Evolutionary conservation across 2,329 filamentous ascomycete genomes (phyloP), one percentile per base, ranked within the genome.

Genomic region (Macrophomina pseudophaseolina): DNA sequence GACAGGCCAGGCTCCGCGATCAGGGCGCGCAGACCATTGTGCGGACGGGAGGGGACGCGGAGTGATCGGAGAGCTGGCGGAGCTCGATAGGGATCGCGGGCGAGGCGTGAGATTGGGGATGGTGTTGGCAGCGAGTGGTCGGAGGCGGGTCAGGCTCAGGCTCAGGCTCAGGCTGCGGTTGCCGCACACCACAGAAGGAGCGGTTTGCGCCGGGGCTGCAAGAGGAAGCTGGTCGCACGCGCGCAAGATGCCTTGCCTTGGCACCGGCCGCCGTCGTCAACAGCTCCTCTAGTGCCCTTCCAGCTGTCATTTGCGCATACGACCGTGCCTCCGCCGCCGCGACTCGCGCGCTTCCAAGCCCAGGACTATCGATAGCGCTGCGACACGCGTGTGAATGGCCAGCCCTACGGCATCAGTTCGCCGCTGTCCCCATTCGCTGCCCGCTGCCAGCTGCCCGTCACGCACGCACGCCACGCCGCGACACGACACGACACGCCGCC

Each of bases 141-240:
- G 23, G 23, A 23, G 23, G 23, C 23, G 3, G 23, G 23, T 23
- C 23, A 23, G 23, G 23, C 23, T 3, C 23, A 23, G 23, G 23
- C 23, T 23, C 23, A 23, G 23, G 23, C 23, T 23, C 23, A 23
- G 23, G 23, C 23, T 23, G 23, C 23, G 23, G 23, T 23, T 23
- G 48, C 56, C 56, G 46, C 18, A n/a, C 2, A 3, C 38, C 33
- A 42, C 35, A 64, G 46, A 49, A 48, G 48, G 35, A 64, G 62
- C 62, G 62, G 62, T 53, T 64, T 33, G 62, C 54, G 62, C 62
- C 49, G 62, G 62, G 48, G 52, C 35, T 40, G 12, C 51, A 40
- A 56, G 35, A 8, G 32, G 46, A 42, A 52, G 35, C 51, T 64
- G 62, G 35, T 44, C 35, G 16, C 54, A 44, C 54, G 23, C 56